Evolutionary conservation across 2,329 filamentous ascomycete species (phyloP), one percentile per base, ranked within the genome.

Genomic region (Domatiomyces globalis): DNA sequence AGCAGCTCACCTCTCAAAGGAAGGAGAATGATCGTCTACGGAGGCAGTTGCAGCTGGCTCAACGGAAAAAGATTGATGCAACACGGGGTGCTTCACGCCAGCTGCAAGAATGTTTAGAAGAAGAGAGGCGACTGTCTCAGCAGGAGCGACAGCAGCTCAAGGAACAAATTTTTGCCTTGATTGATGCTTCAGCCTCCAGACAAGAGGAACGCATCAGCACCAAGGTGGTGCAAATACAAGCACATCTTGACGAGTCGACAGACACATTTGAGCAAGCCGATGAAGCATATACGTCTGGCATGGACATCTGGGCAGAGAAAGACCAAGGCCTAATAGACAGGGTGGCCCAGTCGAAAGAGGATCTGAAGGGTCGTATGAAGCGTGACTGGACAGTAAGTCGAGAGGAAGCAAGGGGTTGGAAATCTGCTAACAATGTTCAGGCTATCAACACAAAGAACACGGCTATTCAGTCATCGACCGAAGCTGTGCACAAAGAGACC

Each of bases 401-500:
- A 42, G 27, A 42, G 44, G 7, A 19, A 7, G 15, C 8, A 3
- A 33, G 45, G 22, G 45, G 8, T 42, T 22, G 25, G 49, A 10
- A 1, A 9, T 12, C 45, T 48, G 22, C 55, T 60, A 52, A 58
- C 47, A 63, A 39, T 25, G 36, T 43, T 43, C 58, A 85, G 81
- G 68, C 72, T 27, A 87, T 90, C 39, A 85, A 87, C 60, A 77
- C 84, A 52, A 83, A 86, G 62, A 94, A 88, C 61, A 80, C 76
- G n/a, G 82, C 84, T 5, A 90, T 98, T 60, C 86, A 90, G 60
- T 76, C 78, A 6, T 85, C 85, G 0, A 89, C 90, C 0, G 84
- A 85, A 60, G 86, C 86, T 2, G 88, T 96, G 1, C 89, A 98
- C 59, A 84, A 85, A 33, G 85, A 94, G 68, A 95, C 90, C 0